These are phyloP conservation scores for Setaria viridis DNA, from an alignment of 202 grass and related monocot genomes.

Conservation along the genomic window DNA sequence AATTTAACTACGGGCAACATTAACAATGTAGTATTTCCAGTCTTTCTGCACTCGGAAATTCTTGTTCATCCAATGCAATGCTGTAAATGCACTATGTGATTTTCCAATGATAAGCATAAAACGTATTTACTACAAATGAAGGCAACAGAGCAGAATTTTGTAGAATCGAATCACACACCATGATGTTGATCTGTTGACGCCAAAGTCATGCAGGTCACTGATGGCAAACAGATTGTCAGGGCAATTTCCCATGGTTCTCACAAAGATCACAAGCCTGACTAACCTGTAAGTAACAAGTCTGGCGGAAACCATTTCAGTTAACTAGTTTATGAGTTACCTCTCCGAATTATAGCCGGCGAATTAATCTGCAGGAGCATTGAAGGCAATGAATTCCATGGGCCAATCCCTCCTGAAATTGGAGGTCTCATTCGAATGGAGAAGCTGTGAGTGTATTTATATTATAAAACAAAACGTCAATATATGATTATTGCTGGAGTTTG, in stretches of 20 bases:
- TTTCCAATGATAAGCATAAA: background rate
- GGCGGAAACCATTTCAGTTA: constrained; percentile 6
- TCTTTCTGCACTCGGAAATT: background rate
- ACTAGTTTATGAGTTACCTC: constrained; percentile 34
- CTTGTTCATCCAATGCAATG: constrained; percentile 8
- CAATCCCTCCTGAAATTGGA: constrained; percentile 62
- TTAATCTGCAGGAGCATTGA: constrained; percentile 79
- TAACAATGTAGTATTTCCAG: background rate
- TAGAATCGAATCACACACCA: constrained; percentile 35
- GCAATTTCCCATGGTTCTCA: constrained; percentile 75
- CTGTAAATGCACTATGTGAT: background rate
- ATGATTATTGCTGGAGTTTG: constrained; percentile 16
- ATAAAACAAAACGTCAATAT: background rate
- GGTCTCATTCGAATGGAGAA: constrained; percentile 64
- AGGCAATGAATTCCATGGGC: constrained; percentile 66
- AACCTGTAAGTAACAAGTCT: constrained; percentile 66
- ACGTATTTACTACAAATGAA: too few relatives aligned
- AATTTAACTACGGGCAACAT: background rate
- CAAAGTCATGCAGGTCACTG: constrained; percentile 65
- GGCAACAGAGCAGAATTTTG: background rate
- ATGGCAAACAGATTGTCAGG: constrained; percentile 88
- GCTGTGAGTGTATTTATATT: constrained; percentile 59
- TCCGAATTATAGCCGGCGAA: constrained; percentile 26
- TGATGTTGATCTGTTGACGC: constrained; percentile 31
- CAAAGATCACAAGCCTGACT: constrained; percentile 77